Base-by-base conservation (phyloP, 2,329 filamentous ascomycete genomes). In the Metarhizium humberi region DNA sequence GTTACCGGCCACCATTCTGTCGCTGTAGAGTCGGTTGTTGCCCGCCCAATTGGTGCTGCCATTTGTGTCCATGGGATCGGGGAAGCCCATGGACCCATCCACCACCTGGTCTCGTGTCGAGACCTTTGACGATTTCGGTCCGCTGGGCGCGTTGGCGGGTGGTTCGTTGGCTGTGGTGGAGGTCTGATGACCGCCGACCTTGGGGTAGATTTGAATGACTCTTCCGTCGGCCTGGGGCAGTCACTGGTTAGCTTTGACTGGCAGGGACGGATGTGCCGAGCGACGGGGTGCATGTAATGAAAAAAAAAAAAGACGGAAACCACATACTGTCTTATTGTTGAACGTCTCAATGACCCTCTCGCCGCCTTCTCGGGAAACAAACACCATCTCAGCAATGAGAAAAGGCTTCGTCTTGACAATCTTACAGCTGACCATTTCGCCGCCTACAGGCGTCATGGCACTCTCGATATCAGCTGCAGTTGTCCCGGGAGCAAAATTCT, bases 381-480 rank as follows among this genome's bases (percentile, higher is more conserved):
- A 91, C 4, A 85, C 77, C 66, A 94, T 82, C 71, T 94, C 89
- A 25, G 86, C 87, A 64, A 91, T 85, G 52, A 94, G 82, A 4
- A 86, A 85, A 0, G 90, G 89, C 32, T 74, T 73, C 4, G 84
- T 78, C 66, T 86, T 84, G 55, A 90, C 71, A 43, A 94, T 73
- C 40, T 77, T 79, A 72, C 88, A 92, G 63, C 79, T 82, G 29
- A 79, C 66, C 63, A 90, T 78, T 58, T 85, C 76, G 34, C 86
- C 87, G 43, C 86, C 87, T n/a, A 88, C 74, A 0, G 84, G 83
- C n/a, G 78, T 80, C 82, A 94, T 85, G 55, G 89, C 89, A 62
- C 85, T 88, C 74, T 91, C 87, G 57, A 94, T 90, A 65, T 94
- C 89, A 34, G 86, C 87, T 2, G 86, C 86, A 6, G 89, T 91